Base-by-base conservation (phyloP, 2,329 filamentous ascomycete genomes). In the Pestalotiopsis sp. region DNA sequence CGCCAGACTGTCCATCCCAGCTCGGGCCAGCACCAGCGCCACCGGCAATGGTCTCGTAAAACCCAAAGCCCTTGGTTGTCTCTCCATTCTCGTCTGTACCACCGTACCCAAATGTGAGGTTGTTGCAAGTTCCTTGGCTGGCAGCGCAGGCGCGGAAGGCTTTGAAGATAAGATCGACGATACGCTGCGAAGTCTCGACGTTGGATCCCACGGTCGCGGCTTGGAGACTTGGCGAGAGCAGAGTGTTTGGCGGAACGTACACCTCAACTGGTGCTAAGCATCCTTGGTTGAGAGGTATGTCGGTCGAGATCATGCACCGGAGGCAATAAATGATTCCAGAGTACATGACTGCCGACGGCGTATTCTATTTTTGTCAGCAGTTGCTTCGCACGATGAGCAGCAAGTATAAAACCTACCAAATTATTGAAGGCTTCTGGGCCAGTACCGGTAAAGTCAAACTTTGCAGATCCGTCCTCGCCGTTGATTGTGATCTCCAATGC, bases 251-350 rank as follows among this genome's bases (percentile, higher is more conserved):
- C 5, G 72, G 72, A 23, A 70, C 70, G 49, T 66, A 68, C 23
- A 72, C 70, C 31, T 74, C 70, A 6, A 74, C 70, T 17, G 72
- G 72, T 11, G 65, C 68, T 11, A 94, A 81, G 72, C 91, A 94
- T 71, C 91, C 91, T 80, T 94, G 91, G 78, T 94, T 94, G 3
- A 94, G 82, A 0, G 91, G 91, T 17, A 94, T 92, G 71, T 93
- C 91, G 74, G 91, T 87, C 63, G 86, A 88, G 73, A 94, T 92
- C 70, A 94, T 82, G 74, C 89, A 91, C 36, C 91, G 86, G 23
- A 74, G 64, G 23, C 69, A 70, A 66, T 74, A 73, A 64, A 77
- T 76, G 67, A 76, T 75, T 49, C 73, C 76, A 36, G 75, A 76
- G 69, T 74, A 73, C 17, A 73, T 76, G 66, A 76, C 74, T n/a